phyloP scores from a whole-genome alignment of 306 rosid genomes.

The Begonia masoniana region DNA sequence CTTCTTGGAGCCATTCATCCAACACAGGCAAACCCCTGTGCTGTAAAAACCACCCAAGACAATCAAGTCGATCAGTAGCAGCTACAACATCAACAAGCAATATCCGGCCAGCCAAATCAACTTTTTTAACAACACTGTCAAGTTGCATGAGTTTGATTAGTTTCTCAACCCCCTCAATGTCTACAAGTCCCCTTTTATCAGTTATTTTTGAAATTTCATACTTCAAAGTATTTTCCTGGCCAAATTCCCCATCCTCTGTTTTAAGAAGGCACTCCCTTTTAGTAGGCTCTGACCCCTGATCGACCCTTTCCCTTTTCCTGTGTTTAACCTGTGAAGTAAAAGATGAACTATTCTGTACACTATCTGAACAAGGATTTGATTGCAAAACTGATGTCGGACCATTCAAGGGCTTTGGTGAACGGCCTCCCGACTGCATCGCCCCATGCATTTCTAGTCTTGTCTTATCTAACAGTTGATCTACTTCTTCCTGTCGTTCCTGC shows the following conservation, averaged over 20 bases:
- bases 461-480: slow-evolving; percentile 61
- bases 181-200: slow-evolving; percentile 65
- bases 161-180: slow-evolving; percentile 60
- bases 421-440: slow-evolving; percentile 85
- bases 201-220: slow-evolving; percentile 57
- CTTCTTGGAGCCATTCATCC: slow-evolving; percentile 95
- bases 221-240: slow-evolving; percentile 50
- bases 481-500: slow-evolving; percentile 88
- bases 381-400: slow-evolving; percentile 59
- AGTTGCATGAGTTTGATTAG: slow-evolving; percentile 68
- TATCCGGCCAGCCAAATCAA: slow-evolving; percentile 60
- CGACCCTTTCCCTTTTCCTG: slow-evolving; percentile 72
- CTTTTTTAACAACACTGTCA: slow-evolving; percentile 46
- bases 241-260: slow-evolving; percentile 55
- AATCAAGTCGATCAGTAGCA: slow-evolving; percentile 54
- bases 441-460: slow-evolving; percentile 89
- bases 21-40: slow-evolving; percentile 60
- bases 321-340: slow-evolving; percentile 52
- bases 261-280: slow-evolving; percentile 49
- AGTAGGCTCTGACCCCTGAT: slow-evolving; percentile 46
- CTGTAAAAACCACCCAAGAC: slow-evolving; percentile 62
- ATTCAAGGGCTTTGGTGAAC: slow-evolving; percentile 82
- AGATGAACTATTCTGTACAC: slow-evolving; percentile 49
- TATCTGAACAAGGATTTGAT: slow-evolving; percentile 66
- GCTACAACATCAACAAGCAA: slow-evolving; percentile 72